Evolutionary conservation across 106 monocot species (phyloP).

Genomic region (Posidonia australis): DNA sequence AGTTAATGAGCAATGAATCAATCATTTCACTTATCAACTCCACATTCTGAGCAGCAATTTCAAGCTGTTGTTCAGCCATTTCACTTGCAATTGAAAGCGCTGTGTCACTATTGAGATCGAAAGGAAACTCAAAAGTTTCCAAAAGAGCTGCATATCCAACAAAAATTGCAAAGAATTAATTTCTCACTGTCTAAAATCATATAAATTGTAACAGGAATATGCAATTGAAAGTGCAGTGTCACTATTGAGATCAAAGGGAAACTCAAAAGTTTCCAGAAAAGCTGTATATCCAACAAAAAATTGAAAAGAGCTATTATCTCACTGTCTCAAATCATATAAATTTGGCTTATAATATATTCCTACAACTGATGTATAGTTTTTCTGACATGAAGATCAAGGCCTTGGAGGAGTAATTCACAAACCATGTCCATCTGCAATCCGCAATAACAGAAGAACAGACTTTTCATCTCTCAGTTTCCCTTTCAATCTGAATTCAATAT

Average conservation of each 20-base stretch:
- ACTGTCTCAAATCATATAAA: background rate
- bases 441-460: constrained; percentile 22
- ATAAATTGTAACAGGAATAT: too few relatives aligned
- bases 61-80: constrained; percentile 47
- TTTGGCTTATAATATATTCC: background rate
- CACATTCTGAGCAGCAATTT: constrained; percentile 18
- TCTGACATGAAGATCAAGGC: background rate
- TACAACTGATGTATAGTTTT: background rate
- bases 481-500: constrained; percentile 27
- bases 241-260: constrained; percentile 23
- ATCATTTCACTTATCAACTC: constrained; percentile 31
- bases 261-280: constrained; percentile 12
- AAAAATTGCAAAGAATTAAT: background rate
- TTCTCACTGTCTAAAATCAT: too few relatives aligned
- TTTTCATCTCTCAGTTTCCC: constrained; percentile 17
- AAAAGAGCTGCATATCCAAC: constrained; percentile 22
- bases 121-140: constrained; percentile 20
- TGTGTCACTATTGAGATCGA: constrained; percentile 35
- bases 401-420: background rate
- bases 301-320: background rate
- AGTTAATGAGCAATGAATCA: constrained; percentile 39
- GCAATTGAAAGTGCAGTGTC: constrained; percentile 48
- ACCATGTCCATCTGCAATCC: constrained; percentile 26
- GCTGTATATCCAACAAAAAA: constrained; percentile 23
- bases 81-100: constrained; percentile 38